phyloP scores from a whole-genome alignment of 1,284 basidiomycete species.

The Boletus semigastroideus region DNA sequence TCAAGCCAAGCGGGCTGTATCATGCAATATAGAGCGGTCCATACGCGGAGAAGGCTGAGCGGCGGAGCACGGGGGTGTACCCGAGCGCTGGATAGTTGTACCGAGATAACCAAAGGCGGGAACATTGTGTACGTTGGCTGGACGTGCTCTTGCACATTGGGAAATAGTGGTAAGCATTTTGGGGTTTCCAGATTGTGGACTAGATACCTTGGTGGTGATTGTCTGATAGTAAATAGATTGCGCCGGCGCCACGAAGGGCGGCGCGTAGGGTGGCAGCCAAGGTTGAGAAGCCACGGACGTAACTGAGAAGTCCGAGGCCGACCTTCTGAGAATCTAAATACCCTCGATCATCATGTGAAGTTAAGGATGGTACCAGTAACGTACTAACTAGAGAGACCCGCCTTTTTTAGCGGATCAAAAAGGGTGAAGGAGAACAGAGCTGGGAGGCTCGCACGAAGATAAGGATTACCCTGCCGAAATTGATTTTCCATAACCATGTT shows the following conservation, averaged over 20 bases:
- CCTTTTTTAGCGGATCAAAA: conserved; percentile 22
- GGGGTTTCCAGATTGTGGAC: conserved; percentile 9
- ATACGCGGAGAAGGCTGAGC: conserved; percentile 19
- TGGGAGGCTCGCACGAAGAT: conserved; percentile 21
- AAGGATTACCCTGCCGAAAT: conserved; percentile 18
- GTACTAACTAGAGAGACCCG: conserved; percentile 14
- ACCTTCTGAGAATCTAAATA: conserved; percentile 31
- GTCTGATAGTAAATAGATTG: conserved; percentile 21
- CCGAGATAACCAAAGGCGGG: conserved; percentile 25
- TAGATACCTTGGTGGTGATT: conserved; percentile 24
- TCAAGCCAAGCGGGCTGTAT: conserved; percentile 6
- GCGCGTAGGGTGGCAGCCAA: conserved; percentile 20
- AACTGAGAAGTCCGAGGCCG: conserved; percentile 34
- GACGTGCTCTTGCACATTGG: conserved; percentile 19
- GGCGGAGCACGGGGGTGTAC: conserved; percentile 22
- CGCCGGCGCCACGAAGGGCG: conserved; percentile 30
- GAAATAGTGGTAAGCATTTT: conserved; percentile 19
- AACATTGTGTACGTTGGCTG: conserved; percentile 18
- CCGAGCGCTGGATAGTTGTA: conserved; percentile 18
- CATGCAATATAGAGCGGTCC: conserved; percentile 22
- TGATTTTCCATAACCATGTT: conserved; percentile 15
- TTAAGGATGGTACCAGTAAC: conserved; percentile 16
- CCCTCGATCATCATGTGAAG: conserved; percentile 30
- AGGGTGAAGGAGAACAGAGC: conserved; percentile 13
- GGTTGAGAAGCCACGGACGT: conserved; percentile 35